Percentiles rank a stretch among this genome's conserved stretches.
Conservation (phyloP, 768 basidiomycete genomes). For the Tylopilus sp. region DNA sequence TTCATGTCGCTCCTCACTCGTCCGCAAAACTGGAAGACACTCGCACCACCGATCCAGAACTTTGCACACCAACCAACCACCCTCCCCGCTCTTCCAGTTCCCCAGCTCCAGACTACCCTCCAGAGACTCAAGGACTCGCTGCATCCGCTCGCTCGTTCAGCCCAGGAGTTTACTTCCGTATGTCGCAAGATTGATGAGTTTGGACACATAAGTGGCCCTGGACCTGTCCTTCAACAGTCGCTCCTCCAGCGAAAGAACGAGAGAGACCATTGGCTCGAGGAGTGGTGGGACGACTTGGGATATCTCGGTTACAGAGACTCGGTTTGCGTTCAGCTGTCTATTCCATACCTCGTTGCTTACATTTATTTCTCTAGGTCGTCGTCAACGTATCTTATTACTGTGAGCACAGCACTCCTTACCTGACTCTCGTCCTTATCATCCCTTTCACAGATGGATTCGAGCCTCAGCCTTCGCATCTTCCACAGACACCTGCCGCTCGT, state of each 20-base stretch:
- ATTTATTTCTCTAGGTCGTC: conserved; percentile 54
- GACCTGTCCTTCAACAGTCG: conserved; percentile 58
- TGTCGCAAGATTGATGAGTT: conserved; percentile 69
- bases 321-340: conserved; percentile 37
- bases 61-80: conserved; percentile 56
- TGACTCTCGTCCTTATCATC: conserved; percentile 8
- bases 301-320: conserved; percentile 88
- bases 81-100: conserved; percentile 75
- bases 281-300: conserved; percentile 89
- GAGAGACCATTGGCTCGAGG: conserved; percentile 79
- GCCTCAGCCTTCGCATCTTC: conserved; percentile 57
- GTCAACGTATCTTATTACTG: conserved; percentile 96
- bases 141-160: conserved; percentile 66
- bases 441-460: conserved; percentile 69
- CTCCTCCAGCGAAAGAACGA: conserved; percentile 53
- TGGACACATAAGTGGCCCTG: conserved; percentile 37
- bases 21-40: conserved; percentile 66
- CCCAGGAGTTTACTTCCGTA: conserved; percentile 52
- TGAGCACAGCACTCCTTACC: conserved; percentile 30
- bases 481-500: conserved; percentile 54
- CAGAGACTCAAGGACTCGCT: conserved; percentile 66
- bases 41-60: conserved; percentile 62
- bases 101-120: conserved; percentile 62
- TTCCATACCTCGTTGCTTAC: conserved; percentile 1
- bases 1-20: conserved; percentile 26